These are phyloP conservation scores for Salicornia ramosissima DNA, from an alignment of 148 eudicot species.

Conservation along the genomic window DNA sequence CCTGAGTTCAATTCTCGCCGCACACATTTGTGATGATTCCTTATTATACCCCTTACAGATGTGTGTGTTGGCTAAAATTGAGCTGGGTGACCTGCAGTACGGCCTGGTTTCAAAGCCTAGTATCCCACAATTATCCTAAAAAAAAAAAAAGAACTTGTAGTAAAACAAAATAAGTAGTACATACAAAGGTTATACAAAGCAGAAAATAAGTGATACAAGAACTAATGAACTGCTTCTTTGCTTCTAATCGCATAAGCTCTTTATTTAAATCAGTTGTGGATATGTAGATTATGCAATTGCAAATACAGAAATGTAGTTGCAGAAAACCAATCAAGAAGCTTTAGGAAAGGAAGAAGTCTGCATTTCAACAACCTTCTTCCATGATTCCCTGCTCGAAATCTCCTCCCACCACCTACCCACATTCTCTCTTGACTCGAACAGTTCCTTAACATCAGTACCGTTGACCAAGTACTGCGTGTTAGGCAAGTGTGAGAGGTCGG, in stretches of 20 bases:
- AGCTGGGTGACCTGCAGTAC: no score
- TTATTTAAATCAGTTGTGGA: background rate
- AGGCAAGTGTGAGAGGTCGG: constrained; percentile 84
- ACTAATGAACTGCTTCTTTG: background rate
- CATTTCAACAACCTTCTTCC: constrained; percentile 80
- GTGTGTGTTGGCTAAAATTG: no score
- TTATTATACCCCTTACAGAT: no score
- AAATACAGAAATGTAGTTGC: background rate
- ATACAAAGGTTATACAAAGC: background rate
- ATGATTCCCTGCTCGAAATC: constrained; percentile 58
- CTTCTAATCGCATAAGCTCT: background rate
- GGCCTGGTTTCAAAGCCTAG: no score
- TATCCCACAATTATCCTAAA: no score
- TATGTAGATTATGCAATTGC: no score
- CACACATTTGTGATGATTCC: no score
- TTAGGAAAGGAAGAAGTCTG: constrained; percentile 42
- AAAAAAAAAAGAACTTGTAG: no score
- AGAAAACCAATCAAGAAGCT: background rate
- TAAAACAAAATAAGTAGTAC: background rate
- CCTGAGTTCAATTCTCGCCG: no score
- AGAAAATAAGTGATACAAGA: background rate
- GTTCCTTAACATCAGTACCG: constrained; percentile 47
- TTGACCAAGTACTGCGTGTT: constrained; percentile 58
- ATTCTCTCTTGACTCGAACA: constrained; percentile 59
- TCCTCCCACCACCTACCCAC: constrained; percentile 91